A percentile compares a stretch with the other conserved stretches of the same genome.
phyloP scores from a whole-genome alignment of 176 grass and related monocot species.

The Musa troglodytarum region DNA sequence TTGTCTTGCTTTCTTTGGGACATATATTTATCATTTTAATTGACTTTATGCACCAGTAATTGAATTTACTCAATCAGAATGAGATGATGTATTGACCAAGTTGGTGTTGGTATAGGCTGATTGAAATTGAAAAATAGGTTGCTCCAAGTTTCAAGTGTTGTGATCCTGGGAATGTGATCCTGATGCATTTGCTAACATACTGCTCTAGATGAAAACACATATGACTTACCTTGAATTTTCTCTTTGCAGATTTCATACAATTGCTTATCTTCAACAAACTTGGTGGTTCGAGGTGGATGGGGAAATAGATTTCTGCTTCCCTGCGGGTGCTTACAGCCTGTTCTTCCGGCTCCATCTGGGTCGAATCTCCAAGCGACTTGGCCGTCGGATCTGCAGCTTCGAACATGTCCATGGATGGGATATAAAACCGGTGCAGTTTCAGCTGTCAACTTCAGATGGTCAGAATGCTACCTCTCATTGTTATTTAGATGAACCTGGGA shows the following conservation, averaged over 20 bases:
- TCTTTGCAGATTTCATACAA: conserved; percentile 31
- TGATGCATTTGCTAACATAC: background rate
- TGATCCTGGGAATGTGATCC: background rate
- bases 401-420: conserved; percentile 63
- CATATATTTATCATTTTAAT: too few relatives aligned
- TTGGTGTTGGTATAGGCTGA: background rate
- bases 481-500: conserved; percentile 48
- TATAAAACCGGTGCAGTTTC: conserved; percentile 56
- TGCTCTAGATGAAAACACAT: background rate
- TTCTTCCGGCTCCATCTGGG: conserved; percentile 63
- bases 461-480: conserved; percentile 42
- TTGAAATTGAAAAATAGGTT: background rate
- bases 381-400: conserved; percentile 26
- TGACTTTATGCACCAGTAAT: too few relatives aligned
- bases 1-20: too few relatives aligned
- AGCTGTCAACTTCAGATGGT: conserved; percentile 55
- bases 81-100: background rate
- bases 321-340: conserved; percentile 37
- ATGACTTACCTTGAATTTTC: conserved; percentile 5
- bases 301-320: conserved; percentile 50
- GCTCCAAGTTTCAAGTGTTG: too few relatives aligned
- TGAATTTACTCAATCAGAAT: too few relatives aligned
- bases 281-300: conserved; percentile 80
- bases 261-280: conserved; percentile 63
- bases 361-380: conserved; percentile 24